Evolutionary conservation across 1,284 basidiomycete species (phyloP).

Genomic region (Ceratobasidium sp.): DNA sequence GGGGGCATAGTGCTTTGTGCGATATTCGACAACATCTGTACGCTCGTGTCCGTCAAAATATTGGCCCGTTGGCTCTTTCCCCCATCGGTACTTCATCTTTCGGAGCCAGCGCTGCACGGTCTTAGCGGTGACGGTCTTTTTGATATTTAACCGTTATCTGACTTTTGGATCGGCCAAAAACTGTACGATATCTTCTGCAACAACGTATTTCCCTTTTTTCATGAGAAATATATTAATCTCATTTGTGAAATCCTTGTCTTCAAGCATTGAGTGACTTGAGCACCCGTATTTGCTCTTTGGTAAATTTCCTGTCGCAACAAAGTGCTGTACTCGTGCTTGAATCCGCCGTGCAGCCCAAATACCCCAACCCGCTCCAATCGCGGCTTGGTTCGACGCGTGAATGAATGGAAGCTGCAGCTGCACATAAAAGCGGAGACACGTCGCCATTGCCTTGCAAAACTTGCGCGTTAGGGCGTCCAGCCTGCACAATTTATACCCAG

Average conservation of each 20-base stretch:
- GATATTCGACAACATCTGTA: slow-evolving; percentile 7
- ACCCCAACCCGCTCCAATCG: background rate
- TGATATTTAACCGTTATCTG: background rate
- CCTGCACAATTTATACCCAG: background rate
- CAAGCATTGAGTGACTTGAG: background rate
- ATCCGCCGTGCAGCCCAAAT: background rate
- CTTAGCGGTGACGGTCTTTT: background rate
- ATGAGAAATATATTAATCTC: background rate
- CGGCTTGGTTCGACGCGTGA: background rate
- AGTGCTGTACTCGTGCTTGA: background rate
- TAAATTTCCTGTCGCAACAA: background rate
- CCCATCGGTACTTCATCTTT: background rate
- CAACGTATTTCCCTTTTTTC: background rate
- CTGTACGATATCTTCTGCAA: slow-evolving; percentile 3
- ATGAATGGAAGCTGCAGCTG: background rate
- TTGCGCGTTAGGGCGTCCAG: background rate
- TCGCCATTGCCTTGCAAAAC: background rate
- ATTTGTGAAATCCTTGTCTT: background rate
- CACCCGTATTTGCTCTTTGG: background rate
- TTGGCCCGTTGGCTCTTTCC: background rate
- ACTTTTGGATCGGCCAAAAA: background rate
- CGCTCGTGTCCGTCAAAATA: slow-evolving; percentile 4
- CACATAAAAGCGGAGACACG: slow-evolving; percentile 1
- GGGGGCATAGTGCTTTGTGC: slow-evolving; percentile 47
- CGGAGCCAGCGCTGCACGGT: background rate